Evolutionary conservation across 2,329 filamentous ascomycete species (phyloP).

Genomic region (Huntiella decipiens): DNA sequence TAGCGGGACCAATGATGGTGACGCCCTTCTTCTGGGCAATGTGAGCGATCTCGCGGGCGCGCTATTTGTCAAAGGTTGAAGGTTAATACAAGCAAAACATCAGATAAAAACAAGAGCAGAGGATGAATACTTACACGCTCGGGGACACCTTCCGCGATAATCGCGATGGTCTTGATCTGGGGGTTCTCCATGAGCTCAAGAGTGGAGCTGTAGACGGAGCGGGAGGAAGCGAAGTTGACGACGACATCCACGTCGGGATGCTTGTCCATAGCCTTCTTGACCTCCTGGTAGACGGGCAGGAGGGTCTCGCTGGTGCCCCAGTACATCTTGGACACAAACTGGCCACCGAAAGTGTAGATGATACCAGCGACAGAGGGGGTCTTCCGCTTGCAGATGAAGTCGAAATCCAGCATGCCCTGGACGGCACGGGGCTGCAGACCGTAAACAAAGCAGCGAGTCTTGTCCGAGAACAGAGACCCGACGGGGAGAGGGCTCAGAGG

Average conservation of each 20-base stretch:
- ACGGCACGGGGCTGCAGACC: conserved; percentile 90
- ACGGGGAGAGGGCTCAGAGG: conserved; percentile 72
- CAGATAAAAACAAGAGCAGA: background rate
- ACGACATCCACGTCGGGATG: conserved; percentile 93
- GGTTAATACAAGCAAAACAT: background rate
- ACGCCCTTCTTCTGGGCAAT: conserved; percentile 96
- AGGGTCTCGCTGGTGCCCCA: conserved; percentile 99
- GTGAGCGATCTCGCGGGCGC: conserved; percentile 93
- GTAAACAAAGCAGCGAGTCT: conserved; percentile 99
- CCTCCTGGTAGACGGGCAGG: conserved; percentile 91
- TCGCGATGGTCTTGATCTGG: conserved; percentile 96
- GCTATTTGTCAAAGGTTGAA: conserved; percentile 28
- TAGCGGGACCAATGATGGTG: conserved; percentile 96
- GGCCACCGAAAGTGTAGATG: conserved; percentile 98
- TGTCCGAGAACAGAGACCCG: conserved; percentile 93
- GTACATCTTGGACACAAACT: conserved; percentile 99
- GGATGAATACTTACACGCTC: conserved; percentile 56
- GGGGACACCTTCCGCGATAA: conserved; percentile 97
- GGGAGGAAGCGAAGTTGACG: conserved; percentile 98
- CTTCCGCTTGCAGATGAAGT: conserved; percentile 99
- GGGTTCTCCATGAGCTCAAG: conserved; percentile 96
- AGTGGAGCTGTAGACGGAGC: conserved; percentile 95
- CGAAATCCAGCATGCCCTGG: conserved; percentile 93
- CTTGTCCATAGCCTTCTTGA: conserved; percentile 83
- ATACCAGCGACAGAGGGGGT: conserved; percentile 95